A percentile compares a stretch with the other conserved stretches of the same genome.
These are phyloP conservation scores for Boletus sp. DNA, from an alignment of 768 basidiomycete genomes.

Conservation along the genomic window DNA sequence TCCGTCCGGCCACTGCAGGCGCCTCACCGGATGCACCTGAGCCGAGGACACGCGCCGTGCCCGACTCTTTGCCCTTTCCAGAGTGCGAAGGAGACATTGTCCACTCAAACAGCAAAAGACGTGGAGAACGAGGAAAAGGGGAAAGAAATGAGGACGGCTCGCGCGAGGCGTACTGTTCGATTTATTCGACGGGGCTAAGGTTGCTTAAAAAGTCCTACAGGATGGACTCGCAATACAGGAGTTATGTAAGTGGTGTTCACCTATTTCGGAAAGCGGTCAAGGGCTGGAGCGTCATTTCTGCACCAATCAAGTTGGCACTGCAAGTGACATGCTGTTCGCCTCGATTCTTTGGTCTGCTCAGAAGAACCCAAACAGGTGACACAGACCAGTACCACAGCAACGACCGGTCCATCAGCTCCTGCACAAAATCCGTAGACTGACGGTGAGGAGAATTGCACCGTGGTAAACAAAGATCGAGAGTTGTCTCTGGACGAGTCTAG, in stretches of 20 bases:
- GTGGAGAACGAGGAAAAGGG: not conserved
- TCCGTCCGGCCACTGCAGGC: not conserved
- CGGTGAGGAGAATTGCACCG: too few species aligned
- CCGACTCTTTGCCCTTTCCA: conserved; percentile 72
- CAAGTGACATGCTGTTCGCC: not conserved
- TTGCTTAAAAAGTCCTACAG: conserved; percentile 7
- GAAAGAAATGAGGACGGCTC: not conserved
- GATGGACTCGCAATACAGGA: conserved; percentile 3
- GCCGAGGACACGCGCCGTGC: conserved; percentile 83
- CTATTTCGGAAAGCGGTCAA: conserved; percentile 5
- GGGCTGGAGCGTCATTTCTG: not conserved
- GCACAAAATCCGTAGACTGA: too few species aligned
- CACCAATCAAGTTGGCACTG: not conserved
- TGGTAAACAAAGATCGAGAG: too few species aligned
- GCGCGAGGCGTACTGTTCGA: not conserved
- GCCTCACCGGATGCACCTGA: conserved; percentile 82
- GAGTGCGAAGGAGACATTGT: conserved; percentile 48
- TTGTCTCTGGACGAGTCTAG: too few species aligned
- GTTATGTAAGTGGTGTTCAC: conserved; percentile 21
- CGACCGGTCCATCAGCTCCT: too few species aligned
- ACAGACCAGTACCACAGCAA: too few species aligned
- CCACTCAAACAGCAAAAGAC: not conserved
- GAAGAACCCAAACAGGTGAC: not conserved
- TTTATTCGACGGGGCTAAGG: not conserved
- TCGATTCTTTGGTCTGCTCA: too few species aligned